These are phyloP conservation scores for Dipteronia sinensis DNA, from an alignment of 345 rosid species.

Conservation along the genomic window DNA sequence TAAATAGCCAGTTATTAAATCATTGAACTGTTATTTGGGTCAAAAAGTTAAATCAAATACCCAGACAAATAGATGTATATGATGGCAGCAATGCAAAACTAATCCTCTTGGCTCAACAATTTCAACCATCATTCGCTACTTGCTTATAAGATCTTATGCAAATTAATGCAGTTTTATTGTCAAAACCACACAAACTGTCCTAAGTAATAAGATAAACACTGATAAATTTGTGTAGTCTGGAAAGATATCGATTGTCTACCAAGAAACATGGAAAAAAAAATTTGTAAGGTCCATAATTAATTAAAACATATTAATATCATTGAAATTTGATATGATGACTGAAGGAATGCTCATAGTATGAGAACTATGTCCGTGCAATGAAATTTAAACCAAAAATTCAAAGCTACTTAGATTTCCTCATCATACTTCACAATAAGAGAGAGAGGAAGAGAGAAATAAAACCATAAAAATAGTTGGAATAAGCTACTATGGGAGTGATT, in stretches of 20 bases:
- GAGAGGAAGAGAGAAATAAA: not conserved
- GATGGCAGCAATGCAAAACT: not conserved
- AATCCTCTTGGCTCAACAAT: not conserved
- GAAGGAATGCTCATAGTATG: not conserved
- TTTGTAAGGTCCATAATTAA: too few species aligned
- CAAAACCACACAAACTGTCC: slow-evolving; percentile 6
- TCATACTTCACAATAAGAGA: not conserved
- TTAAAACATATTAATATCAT: not conserved
- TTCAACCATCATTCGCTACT: not conserved
- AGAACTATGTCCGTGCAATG: not conserved
- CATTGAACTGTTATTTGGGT: not conserved
- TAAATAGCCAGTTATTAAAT: not conserved
- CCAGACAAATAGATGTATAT: not conserved
- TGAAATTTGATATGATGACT: not conserved
- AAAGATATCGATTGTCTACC: not conserved
- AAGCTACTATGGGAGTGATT: not conserved
- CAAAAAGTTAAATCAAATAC: not conserved
- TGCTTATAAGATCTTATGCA: not conserved
- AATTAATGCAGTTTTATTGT: not conserved
- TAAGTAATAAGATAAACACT: not conserved
- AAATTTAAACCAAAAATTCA: not conserved
- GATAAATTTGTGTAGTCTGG: not conserved
- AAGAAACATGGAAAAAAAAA: not conserved
- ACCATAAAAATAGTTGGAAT: not conserved
- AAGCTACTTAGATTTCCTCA: not conserved